phyloP scores from a whole-genome alignment of 2,329 filamentous ascomycete species.

The Colletotrichum limetticola region DNA sequence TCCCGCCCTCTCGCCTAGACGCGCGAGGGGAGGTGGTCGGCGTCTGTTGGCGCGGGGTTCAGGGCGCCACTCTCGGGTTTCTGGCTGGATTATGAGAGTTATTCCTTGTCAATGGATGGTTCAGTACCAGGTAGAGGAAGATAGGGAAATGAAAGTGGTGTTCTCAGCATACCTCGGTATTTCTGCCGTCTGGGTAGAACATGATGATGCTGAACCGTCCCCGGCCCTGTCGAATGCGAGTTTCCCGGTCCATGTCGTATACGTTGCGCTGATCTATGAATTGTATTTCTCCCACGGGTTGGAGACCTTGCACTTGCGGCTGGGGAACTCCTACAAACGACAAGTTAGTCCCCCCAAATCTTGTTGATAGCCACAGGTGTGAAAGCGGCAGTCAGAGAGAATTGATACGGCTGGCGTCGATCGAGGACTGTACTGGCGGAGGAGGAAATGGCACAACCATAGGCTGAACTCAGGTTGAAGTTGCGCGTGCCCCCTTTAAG shows the following conservation, averaged over 20 bases:
- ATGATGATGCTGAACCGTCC: constrained; percentile 19
- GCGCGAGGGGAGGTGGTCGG: too few relatives aligned
- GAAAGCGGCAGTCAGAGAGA: background rate
- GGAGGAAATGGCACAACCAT: background rate
- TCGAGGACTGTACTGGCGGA: background rate
- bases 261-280: background rate
- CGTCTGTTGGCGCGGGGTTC: background rate
- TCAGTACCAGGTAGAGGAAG: too few relatives aligned
- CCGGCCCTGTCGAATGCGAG: background rate
- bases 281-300: background rate
- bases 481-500: background rate
- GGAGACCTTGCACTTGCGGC: background rate
- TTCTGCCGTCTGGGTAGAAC: constrained; percentile 20
- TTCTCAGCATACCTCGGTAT: background rate
- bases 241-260: background rate
- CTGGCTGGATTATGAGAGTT: background rate
- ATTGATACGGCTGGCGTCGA: background rate
- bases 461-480: background rate
- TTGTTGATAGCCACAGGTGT: background rate
- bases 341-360: background rate
- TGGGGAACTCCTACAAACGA: background rate
- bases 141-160: too few relatives aligned
- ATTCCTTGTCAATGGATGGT: background rate
- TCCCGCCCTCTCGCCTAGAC: too few relatives aligned
- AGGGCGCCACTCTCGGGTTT: background rate